Conservation (phyloP, 306 rosid genomes). For the Cucurbita maxima region DNA sequence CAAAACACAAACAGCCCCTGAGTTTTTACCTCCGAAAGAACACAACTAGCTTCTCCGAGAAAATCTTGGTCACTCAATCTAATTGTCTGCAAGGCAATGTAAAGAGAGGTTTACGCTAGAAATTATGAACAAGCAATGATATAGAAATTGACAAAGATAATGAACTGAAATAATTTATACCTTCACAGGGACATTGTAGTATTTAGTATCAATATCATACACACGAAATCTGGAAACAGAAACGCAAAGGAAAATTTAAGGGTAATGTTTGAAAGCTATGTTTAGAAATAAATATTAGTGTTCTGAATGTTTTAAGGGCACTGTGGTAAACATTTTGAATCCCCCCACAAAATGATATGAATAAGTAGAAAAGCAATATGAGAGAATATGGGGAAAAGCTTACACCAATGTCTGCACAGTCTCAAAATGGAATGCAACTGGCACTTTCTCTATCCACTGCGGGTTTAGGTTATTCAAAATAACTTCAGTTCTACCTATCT, state of each 20-base stretch:
- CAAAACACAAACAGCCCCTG: background rate
- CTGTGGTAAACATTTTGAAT: no score
- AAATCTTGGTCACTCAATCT: constrained; percentile 64
- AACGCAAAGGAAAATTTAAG: background rate
- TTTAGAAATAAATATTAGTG: background rate
- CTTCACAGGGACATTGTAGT: constrained; percentile 44
- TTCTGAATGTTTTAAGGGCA: no score
- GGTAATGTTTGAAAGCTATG: background rate
- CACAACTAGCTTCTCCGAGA: constrained; percentile 63
- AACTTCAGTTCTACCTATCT: constrained; percentile 78
- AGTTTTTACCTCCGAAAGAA: constrained; percentile 54
- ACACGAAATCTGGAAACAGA: constrained; percentile 44
- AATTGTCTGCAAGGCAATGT: constrained; percentile 30
- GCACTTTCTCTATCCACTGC: constrained; percentile 58
- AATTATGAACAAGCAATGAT: background rate
- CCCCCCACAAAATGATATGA: no score
- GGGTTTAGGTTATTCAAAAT: constrained; percentile 56
- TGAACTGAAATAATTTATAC: constrained; percentile 21
- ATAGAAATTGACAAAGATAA: background rate
- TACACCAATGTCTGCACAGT: constrained; percentile 58
- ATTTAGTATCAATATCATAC: constrained; percentile 66
- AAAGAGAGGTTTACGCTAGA: background rate
- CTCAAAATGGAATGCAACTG: constrained; percentile 65
- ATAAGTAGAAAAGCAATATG: background rate
- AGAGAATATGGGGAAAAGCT: constrained; percentile 10